Evolutionary conservation across 1,284 basidiomycete genomes (phyloP).

Genomic region (Bondarzewia mesenterica): DNA sequence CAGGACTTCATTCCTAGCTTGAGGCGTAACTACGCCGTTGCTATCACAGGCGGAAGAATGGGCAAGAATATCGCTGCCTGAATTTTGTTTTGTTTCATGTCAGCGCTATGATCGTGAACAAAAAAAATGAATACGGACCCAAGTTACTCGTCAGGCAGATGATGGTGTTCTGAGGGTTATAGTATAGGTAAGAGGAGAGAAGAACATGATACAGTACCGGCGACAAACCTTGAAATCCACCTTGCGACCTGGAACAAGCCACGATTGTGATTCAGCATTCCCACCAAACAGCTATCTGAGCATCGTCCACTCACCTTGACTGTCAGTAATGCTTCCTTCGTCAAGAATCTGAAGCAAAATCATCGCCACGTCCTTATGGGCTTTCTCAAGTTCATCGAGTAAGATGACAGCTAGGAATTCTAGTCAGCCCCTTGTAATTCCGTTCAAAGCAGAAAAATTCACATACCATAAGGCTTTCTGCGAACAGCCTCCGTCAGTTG

Average conservation of each 20-base stretch:
- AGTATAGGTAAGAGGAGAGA: background rate
- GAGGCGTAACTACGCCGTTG: slow-evolving; percentile 60
- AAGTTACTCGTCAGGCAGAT: slow-evolving; percentile 58
- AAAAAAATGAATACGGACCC: slow-evolving; percentile 18
- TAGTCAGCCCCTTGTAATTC: slow-evolving; percentile 2
- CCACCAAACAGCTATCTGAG: too few species aligned
- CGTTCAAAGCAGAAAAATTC: slow-evolving; percentile 1
- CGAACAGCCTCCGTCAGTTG: slow-evolving; percentile 86
- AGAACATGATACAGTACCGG: background rate
- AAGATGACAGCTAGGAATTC: slow-evolving; percentile 56
- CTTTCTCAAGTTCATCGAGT: slow-evolving; percentile 89
- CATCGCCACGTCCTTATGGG: slow-evolving; percentile 88
- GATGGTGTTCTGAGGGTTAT: slow-evolving; percentile 61
- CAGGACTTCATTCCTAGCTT: slow-evolving; percentile 66
- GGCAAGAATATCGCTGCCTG: slow-evolving; percentile 67
- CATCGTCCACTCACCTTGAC: slow-evolving; percentile 18
- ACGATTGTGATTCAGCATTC: background rate
- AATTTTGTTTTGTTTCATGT: slow-evolving; percentile 8
- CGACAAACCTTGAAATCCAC: slow-evolving; percentile 39
- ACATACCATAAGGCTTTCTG: slow-evolving; percentile 69
- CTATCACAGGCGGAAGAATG: slow-evolving; percentile 55
- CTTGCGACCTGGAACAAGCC: slow-evolving; percentile 5
- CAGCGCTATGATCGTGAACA: background rate
- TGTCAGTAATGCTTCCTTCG: slow-evolving; percentile 86
- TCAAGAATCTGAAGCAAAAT: slow-evolving; percentile 90